Percentiles rank a stretch among this genome's conserved stretches.
Conservation (phyloP, 805 yeast species). For the Blastobotrys attinorum region DNA sequence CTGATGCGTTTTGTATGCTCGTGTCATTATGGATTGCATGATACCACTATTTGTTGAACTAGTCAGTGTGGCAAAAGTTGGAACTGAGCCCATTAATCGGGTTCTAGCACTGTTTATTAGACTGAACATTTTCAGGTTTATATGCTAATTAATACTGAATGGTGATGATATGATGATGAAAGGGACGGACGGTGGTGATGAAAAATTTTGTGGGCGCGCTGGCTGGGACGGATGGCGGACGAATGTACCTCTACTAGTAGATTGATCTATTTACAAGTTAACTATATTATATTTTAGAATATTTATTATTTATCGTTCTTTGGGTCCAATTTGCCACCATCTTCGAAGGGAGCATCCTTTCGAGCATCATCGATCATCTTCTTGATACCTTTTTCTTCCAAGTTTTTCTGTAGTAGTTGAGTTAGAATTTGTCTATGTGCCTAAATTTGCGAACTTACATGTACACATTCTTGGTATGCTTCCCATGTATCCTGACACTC, state of each 20-base stretch:
- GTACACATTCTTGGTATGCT: constrained; percentile 81
- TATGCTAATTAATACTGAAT: neutral
- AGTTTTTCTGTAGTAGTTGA: constrained; percentile 31
- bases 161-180: no score
- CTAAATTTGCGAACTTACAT: constrained; percentile 33
- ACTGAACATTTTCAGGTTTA: neutral
- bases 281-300: neutral
- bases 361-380: constrained; percentile 84
- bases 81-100: neutral
- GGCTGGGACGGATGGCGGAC: no score
- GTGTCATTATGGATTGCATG: constrained; percentile 1
- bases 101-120: neutral
- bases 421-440: constrained; percentile 5
- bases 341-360: constrained; percentile 80
- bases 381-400: constrained; percentile 67
- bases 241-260: no score
- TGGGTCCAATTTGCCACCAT: constrained; percentile 21
- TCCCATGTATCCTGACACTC: constrained; percentile 91
- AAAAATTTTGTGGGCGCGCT: neutral
- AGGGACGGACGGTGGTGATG: no score
- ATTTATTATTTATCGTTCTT: constrained; percentile 4
- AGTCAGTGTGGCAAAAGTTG: neutral
- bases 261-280: neutral
- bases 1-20: constrained; percentile 55
- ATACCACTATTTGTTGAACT: neutral